A percentile compares a stretch with the other conserved stretches of the same genome.
Conservation (phyloP, 2,329 filamentous ascomycete species). For the Cyclaneusma minus region DNA sequence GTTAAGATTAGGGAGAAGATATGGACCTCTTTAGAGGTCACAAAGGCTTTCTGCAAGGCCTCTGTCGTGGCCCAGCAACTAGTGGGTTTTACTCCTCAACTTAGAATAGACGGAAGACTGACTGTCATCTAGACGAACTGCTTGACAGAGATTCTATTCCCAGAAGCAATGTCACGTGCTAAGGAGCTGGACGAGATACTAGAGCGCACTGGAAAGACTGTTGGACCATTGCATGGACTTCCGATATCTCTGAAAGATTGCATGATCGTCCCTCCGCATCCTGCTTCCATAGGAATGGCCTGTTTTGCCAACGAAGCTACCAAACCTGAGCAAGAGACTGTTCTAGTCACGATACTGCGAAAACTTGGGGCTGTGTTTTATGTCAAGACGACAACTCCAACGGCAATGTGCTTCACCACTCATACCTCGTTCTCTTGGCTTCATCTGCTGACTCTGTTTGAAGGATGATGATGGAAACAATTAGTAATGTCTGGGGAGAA, state of each 20-base stretch:
- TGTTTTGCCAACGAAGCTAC: conserved; percentile 19
- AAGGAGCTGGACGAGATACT: conserved; percentile 35
- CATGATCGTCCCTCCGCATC: conserved; percentile 20
- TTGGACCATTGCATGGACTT: conserved; percentile 24
- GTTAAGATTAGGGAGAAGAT: conserved; percentile 18
- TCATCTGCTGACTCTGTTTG: no score
- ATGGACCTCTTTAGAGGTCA: conserved; percentile 35
- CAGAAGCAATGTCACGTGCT: conserved; percentile 33
- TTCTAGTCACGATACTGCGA: conserved; percentile 22
- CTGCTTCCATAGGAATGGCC: conserved; percentile 20
- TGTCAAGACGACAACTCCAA: conserved; percentile 23
- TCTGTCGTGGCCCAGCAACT: conserved; percentile 38
- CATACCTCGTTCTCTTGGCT: no score
- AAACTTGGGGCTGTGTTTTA: conserved; percentile 25
- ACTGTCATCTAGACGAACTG: conserved; percentile 34
- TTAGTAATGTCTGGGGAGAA: conserved; percentile 25
- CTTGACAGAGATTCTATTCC: conserved; percentile 39
- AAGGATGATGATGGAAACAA: conserved; percentile 24
- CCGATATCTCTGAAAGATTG: conserved; percentile 25
- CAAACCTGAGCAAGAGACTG: conserved; percentile 12
- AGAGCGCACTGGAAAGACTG: conserved; percentile 19
- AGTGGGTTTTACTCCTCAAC: conserved; percentile 16
- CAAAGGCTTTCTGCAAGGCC: conserved; percentile 35
- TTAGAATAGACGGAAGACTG: background rate
- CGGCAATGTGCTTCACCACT: no score